phyloP scores from a whole-genome alignment of 2,329 filamentous ascomycete species.

The Teratosphaeria zuluensis region DNA sequence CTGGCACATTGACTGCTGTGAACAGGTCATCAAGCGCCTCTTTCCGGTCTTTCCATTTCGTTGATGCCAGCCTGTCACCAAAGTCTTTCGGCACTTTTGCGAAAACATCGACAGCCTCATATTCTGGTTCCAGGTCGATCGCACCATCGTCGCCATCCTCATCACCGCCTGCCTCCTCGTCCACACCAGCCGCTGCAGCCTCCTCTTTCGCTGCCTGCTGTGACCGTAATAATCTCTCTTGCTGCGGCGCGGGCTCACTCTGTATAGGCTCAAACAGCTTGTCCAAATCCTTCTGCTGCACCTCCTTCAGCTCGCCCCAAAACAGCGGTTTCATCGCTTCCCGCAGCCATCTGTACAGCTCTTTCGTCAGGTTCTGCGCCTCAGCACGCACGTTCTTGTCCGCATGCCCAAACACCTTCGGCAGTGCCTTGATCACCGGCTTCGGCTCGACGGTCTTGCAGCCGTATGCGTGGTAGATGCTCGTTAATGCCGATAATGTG shows the following conservation, averaged over 20 bases:
- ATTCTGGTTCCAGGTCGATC: conserved; percentile 54
- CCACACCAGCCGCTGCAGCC: conserved; percentile 52
- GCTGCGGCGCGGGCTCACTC: conserved; percentile 75
- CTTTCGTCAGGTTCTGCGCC: conserved; percentile 80
- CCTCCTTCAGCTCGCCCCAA: conserved; percentile 89
- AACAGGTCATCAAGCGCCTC: conserved; percentile 80
- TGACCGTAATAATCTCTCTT: conserved; percentile 76
- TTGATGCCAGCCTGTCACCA: conserved; percentile 70
- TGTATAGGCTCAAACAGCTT: conserved; percentile 91
- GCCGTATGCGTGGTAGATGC: conserved; percentile 87
- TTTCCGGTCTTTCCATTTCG: conserved; percentile 98
- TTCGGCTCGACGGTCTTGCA: conserved; percentile 93
- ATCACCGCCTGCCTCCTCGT: conserved; percentile 32
- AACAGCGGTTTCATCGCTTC: conserved; percentile 98
- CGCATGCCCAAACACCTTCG: conserved; percentile 87
- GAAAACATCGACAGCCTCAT: conserved; percentile 78
- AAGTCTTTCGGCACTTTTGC: conserved; percentile 75
- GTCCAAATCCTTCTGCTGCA: conserved; percentile 89
- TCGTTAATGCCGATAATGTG: conserved; percentile 64
- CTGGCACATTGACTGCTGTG: conserved; percentile 67
- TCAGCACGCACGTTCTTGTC: conserved; percentile 97
- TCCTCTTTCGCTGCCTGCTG: conserved; percentile 76
- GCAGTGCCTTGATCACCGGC: conserved; percentile 73
- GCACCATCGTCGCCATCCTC: conserved; percentile 53
- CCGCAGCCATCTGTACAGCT: conserved; percentile 92